A percentile compares a stretch with the other conserved stretches of the same genome.
These are phyloP conservation scores for Sordariomycetes sp. DNA, from an alignment of 2,329 filamentous ascomycete genomes.

Conservation along the genomic window DNA sequence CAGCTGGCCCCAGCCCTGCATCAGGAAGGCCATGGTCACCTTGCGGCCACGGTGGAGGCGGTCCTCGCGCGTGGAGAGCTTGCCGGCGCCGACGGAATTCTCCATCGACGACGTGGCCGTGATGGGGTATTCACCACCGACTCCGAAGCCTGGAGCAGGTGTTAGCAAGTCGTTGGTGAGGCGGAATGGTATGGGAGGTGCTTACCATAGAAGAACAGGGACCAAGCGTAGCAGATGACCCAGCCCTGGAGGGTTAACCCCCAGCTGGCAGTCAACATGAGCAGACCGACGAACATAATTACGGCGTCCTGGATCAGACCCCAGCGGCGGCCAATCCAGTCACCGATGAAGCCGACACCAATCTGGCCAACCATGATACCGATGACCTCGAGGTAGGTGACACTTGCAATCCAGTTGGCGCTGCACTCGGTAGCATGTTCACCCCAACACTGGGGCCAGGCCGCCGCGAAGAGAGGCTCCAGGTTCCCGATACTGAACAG, in stretches of 20 bases:
- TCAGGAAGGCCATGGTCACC: slow-evolving; percentile 90
- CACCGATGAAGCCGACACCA: slow-evolving; percentile 62
- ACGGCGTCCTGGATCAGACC: slow-evolving; percentile 88
- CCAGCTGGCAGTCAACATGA: slow-evolving; percentile 90
- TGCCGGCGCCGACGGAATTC: slow-evolving; percentile 75
- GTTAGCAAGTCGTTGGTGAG: background rate
- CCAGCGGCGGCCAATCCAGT: slow-evolving; percentile 82
- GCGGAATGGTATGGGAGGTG: background rate
- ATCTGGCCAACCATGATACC: slow-evolving; percentile 95
- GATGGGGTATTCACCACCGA: slow-evolving; percentile 90
- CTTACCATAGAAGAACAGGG: slow-evolving; percentile 62
- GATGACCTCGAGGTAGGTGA: slow-evolving; percentile 77
- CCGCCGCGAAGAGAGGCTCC: slow-evolving; percentile 65
- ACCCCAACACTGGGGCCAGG: slow-evolving; percentile 73
- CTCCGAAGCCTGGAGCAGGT: slow-evolving; percentile 33
- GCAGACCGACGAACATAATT: slow-evolving; percentile 87
- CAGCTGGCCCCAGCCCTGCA: slow-evolving; percentile 98
- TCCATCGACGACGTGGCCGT: slow-evolving; percentile 94
- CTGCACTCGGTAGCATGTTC: slow-evolving; percentile 52
- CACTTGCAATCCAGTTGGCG: slow-evolving; percentile 68
- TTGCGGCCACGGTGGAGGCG: slow-evolving; percentile 92
- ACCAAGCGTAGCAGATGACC: slow-evolving; percentile 96
- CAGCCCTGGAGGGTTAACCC: slow-evolving; percentile 79
- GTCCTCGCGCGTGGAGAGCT: slow-evolving; percentile 82
- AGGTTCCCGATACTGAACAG: slow-evolving; percentile 96